Conservation (phyloP, 2,329 filamentous ascomycete genomes). For the Aspergillus flavus region DNA sequence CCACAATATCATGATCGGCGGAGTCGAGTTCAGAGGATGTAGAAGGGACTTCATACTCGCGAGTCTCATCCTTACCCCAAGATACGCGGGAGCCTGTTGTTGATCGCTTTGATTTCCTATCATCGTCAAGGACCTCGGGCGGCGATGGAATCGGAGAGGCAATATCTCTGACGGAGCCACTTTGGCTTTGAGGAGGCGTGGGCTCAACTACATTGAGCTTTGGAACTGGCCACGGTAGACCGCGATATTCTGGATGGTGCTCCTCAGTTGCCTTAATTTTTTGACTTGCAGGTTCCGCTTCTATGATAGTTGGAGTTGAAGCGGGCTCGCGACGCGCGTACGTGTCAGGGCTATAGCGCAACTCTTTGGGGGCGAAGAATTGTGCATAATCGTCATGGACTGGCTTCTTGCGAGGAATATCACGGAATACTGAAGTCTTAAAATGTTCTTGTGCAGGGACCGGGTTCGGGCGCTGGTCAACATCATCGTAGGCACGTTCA, state of each 20-base stretch:
- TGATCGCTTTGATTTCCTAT: constrained; percentile 48
- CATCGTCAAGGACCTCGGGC: constrained; percentile 48
- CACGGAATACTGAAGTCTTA: constrained; percentile 34
- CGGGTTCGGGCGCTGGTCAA: constrained; percentile 21
- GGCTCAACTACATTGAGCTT: constrained; percentile 60
- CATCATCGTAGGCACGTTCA: constrained; percentile 19
- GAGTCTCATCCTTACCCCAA: constrained; percentile 67
- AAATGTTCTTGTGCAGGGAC: constrained; percentile 17
- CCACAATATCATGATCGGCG: constrained; percentile 26
- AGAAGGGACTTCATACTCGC: constrained; percentile 65
- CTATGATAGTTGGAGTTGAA: constrained; percentile 33
- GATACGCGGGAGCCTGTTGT: constrained; percentile 59
- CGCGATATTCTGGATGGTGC: constrained; percentile 21
- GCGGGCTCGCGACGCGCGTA: constrained; percentile 25
- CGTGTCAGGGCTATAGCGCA: constrained; percentile 43
- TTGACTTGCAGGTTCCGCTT: constrained; percentile 35
- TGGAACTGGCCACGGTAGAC: constrained; percentile 52
- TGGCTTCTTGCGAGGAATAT: constrained; percentile 34
- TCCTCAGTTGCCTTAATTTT: constrained; percentile 21
- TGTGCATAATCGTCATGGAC: constrained; percentile 46
- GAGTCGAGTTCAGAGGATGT: constrained; percentile 49
- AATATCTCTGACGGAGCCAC: constrained; percentile 38
- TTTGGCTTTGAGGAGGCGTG: constrained; percentile 57
- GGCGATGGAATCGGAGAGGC: constrained; percentile 32
- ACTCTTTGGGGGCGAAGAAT: constrained; percentile 46